phyloP scores from a whole-genome alignment of 768 basidiomycete genomes.

The Sporobolomyces roseus region DNA sequence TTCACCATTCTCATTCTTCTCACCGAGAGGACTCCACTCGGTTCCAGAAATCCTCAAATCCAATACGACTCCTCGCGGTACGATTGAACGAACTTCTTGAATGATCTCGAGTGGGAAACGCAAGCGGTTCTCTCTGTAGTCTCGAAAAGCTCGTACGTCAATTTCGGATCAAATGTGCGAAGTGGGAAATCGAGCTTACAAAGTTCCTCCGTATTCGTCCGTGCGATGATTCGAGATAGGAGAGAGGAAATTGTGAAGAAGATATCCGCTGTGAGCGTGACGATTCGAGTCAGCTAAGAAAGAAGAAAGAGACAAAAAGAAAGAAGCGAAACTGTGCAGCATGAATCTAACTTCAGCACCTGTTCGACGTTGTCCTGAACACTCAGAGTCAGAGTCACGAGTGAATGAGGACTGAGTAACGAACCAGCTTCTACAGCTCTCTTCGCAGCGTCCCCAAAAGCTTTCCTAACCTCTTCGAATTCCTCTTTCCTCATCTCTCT shows the following conservation, averaged over 20 bases:
- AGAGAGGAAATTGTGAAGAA: constrained; percentile 15
- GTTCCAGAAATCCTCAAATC: constrained; percentile 67
- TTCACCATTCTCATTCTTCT: constrained; percentile 55
- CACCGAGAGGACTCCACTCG: constrained; percentile 63
- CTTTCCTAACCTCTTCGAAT: constrained; percentile 60
- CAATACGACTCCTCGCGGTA: constrained; percentile 61
- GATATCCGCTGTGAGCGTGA: constrained; percentile 4
- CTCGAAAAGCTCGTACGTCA: neutral
- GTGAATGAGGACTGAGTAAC: neutral
- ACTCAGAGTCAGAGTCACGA: too few species aligned
- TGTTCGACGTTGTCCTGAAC: neutral
- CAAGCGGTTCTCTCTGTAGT: constrained; percentile 60
- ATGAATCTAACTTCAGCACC: neutral
- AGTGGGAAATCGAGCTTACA: constrained; percentile 45
- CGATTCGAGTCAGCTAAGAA: neutral
- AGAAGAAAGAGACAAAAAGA: neutral
- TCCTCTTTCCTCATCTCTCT: constrained; percentile 59
- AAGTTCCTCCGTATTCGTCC: constrained; percentile 67
- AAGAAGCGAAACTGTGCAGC: neutral
- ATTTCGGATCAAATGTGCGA: neutral
- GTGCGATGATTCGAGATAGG: constrained; percentile 50
- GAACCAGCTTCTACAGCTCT: constrained; percentile 32
- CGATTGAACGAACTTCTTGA: constrained; percentile 56
- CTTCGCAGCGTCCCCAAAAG: constrained; percentile 53
- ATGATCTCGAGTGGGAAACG: constrained; percentile 63